Conservation (phyloP, 148 eudicot species). For the Cornus suecica region DNA sequence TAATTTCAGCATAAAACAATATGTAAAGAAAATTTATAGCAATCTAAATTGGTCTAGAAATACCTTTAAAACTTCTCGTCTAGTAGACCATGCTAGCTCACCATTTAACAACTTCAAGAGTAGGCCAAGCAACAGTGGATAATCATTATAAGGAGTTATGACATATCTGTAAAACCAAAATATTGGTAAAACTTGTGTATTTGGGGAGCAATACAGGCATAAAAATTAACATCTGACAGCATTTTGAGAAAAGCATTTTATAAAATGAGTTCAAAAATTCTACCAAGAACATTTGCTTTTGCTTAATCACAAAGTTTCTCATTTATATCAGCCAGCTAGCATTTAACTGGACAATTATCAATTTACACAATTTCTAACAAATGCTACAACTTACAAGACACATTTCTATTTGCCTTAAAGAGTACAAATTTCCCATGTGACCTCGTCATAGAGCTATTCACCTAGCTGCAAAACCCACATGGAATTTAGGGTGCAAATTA, state of each 20-base stretch:
- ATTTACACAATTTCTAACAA: not conserved
- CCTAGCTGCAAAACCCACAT: not conserved
- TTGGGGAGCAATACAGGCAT: not conserved
- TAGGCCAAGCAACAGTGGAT: conserved; percentile 76
- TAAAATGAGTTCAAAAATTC: not conserved
- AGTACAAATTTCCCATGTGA: not conserved
- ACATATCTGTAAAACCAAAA: conserved; percentile 64
- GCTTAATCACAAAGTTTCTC: not conserved
- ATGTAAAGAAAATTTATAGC: not conserved
- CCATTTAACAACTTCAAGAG: conserved; percentile 89
- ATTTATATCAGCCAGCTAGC: no score
- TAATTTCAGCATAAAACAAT: conserved; percentile 4
- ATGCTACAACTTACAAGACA: not conserved
- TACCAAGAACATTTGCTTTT: not conserved
- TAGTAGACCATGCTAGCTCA: conserved; percentile 94
- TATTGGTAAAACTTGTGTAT: conserved; percentile 5
- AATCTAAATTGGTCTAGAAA: not conserved
- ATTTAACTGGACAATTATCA: not conserved
- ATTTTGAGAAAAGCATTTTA: not conserved
- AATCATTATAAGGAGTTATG: conserved; percentile 84
- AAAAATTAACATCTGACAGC: not conserved
- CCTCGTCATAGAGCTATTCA: not conserved
- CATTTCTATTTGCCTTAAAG: not conserved
- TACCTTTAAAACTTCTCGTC: conserved; percentile 96
- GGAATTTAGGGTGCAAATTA: not conserved